These are phyloP conservation scores for Wickerhamiella bombiphila DNA, from an alignment of 805 yeast species.

Conservation along the genomic window DNA sequence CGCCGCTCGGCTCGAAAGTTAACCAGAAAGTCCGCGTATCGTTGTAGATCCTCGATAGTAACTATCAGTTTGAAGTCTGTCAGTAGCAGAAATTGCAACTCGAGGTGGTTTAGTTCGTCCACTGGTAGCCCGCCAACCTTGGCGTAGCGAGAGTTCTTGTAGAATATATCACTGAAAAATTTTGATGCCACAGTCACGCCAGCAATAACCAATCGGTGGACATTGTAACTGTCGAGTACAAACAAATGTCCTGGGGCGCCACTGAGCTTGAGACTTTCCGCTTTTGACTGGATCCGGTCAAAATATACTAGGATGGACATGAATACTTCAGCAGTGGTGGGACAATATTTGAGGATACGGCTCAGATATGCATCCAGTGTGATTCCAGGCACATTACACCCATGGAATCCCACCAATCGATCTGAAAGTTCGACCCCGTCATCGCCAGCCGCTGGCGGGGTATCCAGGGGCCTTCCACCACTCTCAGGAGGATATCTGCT, in stretches of 20 bases:
- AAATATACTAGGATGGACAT: constrained; percentile 79
- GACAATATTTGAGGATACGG: constrained; percentile 89
- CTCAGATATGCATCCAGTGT: constrained; percentile 76
- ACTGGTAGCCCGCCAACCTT: constrained; percentile 66
- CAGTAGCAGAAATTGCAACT: constrained; percentile 70
- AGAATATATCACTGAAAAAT: constrained; percentile 61
- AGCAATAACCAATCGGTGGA: constrained; percentile 83
- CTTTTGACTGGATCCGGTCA: constrained; percentile 83
- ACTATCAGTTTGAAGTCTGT: constrained; percentile 80
- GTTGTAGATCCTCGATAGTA: constrained; percentile 76
- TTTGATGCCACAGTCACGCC: constrained; percentile 93
- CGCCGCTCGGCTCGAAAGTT: constrained; percentile 54
- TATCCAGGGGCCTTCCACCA: constrained; percentile 10
- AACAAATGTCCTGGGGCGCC: constrained; percentile 33
- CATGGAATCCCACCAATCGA: constrained; percentile 74
- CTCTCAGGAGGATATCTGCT: constrained; percentile 50
- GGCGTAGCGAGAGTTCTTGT: constrained; percentile 87
- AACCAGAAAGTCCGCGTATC: constrained; percentile 73
- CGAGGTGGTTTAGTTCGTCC: constrained; percentile 73
- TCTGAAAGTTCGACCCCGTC: constrained; percentile 16
- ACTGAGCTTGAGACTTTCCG: constrained; percentile 10
- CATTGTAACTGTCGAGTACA: constrained; percentile 91
- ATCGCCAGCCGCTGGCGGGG: constrained; percentile 18
- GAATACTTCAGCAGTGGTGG: constrained; percentile 96
- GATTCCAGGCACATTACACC: constrained; percentile 93